Evolutionary conservation across 2,329 filamentous ascomycete species (phyloP).

Genomic region (Aspergillus sp.): DNA sequence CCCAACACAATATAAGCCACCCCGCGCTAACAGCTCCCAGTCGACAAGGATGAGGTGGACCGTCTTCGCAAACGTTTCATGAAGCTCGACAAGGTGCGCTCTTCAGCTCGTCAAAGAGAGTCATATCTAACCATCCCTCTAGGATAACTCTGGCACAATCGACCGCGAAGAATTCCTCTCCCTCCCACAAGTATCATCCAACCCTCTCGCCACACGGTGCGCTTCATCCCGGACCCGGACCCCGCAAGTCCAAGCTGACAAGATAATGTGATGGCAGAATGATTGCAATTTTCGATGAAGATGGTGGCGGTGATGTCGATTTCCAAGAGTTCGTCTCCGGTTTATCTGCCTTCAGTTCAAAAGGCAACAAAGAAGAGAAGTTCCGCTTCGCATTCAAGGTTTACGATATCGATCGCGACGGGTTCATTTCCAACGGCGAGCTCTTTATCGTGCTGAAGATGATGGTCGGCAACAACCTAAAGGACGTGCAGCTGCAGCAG

Average conservation of each 20-base stretch:
- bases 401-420: constrained; percentile 98
- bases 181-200: constrained; percentile 94
- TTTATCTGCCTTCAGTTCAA: constrained; percentile 91
- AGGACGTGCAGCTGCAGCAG: constrained; percentile 97
- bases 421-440: constrained; percentile 98
- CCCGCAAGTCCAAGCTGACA: background rate
- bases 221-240: constrained; percentile 13
- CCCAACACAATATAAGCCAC: background rate
- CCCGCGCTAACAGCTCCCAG: constrained; percentile 48
- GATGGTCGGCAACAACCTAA: constrained; percentile 99
- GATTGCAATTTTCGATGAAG: constrained; percentile 99
- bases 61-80: constrained; percentile 95
- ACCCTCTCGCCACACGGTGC: constrained; percentile 91
- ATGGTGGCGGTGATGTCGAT: constrained; percentile 95
- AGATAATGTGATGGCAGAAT: constrained; percentile 58
- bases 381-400: constrained; percentile 97
- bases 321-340: constrained; percentile 98
- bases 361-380: constrained; percentile 99
- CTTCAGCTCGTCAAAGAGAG: background rate
- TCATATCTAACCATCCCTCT: background rate
- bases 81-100: constrained; percentile 89
- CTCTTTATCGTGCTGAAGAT: constrained; percentile 99
- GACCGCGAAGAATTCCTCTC: constrained; percentile 98
- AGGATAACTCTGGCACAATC: constrained; percentile 98
- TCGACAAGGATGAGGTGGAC: constrained; percentile 96